Conservation (phyloP, 306 rosid genomes). For the Quercus berberidifolia region DNA sequence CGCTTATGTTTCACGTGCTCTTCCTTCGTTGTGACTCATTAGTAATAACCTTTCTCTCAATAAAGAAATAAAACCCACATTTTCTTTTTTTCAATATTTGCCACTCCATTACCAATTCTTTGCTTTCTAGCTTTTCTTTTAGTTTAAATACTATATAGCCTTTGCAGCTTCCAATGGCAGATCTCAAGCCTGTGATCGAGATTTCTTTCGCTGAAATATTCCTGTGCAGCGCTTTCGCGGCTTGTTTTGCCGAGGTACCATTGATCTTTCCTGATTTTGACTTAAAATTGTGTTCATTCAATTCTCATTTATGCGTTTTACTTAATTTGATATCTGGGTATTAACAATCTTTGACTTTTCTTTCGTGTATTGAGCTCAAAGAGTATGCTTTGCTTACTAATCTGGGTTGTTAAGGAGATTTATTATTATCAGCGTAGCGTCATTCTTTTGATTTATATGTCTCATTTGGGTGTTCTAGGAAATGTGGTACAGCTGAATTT, state of each 20-base stretch:
- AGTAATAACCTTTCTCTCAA: neutral
- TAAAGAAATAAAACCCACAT: neutral
- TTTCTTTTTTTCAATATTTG: neutral
- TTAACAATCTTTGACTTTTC: neutral
- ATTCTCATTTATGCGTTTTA: neutral
- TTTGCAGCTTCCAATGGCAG: constrained; percentile 49
- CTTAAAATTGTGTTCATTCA: neutral
- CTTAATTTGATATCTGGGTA: neutral
- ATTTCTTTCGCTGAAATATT: constrained; percentile 68
- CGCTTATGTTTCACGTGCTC: constrained; percentile 12
- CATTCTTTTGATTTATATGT: neutral
- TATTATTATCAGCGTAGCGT: neutral
- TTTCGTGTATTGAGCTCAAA: neutral
- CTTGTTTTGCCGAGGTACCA: constrained; percentile 89
- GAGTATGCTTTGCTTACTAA: neutral
- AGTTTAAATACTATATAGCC: no score
- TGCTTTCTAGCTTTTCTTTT: constrained; percentile 2
- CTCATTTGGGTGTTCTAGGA: neutral
- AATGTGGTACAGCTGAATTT: neutral
- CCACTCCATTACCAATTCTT: neutral
- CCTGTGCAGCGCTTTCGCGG: constrained; percentile 91
- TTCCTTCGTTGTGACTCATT: constrained; percentile 26
- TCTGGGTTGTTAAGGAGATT: neutral
- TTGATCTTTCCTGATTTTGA: neutral
- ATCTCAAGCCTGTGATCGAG: constrained; percentile 63